Base-by-base conservation (phyloP, 2,329 filamentous ascomycete species). In the Venturiaceae sp. region DNA sequence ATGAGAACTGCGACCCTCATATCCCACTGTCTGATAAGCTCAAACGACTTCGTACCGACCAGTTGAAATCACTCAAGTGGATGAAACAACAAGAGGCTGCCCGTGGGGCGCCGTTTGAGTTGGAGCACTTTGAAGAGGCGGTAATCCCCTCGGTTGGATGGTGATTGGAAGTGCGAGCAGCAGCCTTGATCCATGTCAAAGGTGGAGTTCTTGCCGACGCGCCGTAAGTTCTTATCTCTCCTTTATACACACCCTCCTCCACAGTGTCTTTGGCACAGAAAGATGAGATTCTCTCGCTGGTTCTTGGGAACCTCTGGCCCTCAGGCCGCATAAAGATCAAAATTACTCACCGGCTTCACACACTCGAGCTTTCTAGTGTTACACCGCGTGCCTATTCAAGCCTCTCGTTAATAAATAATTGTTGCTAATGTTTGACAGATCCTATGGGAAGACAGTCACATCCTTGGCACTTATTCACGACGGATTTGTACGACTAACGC, bases 391-490 rank as follows among this genome's bases (percentile, higher is more conserved):
- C n/a, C n/a, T n/a, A n/a, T n/a, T n/a, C n/a, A n/a, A n/a, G n/a
- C n/a, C n/a, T n/a, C n/a, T n/a, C n/a, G n/a, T n/a, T n/a, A n/a
- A n/a, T n/a, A n/a, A n/a, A n/a, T n/a, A n/a, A n/a, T n/a, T n/a
- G n/a, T n/a, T n/a, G n/a, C n/a, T n/a, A n/a, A n/a, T n/a, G n/a
- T n/a, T n/a, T n/a, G n/a, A n/a, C n/a, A n/a, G n/a, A n/a, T 84
- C 82, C 0, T 87, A 84, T 65, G 85, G 85, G 0, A 88, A 88
- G 64, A 88, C 85, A 0, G 78, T 83, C 1, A 78, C 80, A 0
- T 78, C 77, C 1, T 72, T 87, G 13, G 83, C 76, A 1, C 68
- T 87, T 6, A 77, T 86, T 32, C 73, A 80, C 36, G 67, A 70
- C n/a, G 5, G 74, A 79, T 50, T 73, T 74, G 30, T 60, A 69